These are phyloP conservation scores for Amaranthus cruentus DNA, from an alignment of 148 eudicot genomes.

Conservation along the genomic window DNA sequence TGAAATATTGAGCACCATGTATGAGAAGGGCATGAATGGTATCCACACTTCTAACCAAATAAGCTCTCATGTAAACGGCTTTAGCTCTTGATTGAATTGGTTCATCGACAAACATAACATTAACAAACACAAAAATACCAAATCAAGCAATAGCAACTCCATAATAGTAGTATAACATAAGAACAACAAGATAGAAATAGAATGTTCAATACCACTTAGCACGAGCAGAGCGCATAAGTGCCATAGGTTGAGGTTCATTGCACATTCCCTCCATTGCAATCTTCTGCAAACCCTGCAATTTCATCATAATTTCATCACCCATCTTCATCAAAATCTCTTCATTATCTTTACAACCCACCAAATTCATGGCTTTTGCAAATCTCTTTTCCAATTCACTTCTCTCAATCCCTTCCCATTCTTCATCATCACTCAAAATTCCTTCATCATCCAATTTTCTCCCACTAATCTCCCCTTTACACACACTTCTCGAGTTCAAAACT, in stretches of 20 bases:
- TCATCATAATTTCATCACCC: constrained; percentile 49
- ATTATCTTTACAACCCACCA: constrained; percentile 32
- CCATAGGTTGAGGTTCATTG: constrained; percentile 70
- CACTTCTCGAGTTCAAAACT: background rate
- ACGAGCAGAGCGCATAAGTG: constrained; percentile 54
- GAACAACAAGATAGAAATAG: constrained; percentile 7
- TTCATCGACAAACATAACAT: background rate
- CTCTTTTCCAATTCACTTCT: constrained; percentile 60
- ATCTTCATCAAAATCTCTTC: constrained; percentile 28
- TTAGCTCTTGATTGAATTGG: too few relatives aligned
- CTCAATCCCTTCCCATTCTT: constrained; percentile 80
- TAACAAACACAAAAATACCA: background rate
- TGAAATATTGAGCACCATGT: too few relatives aligned
- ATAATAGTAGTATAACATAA: background rate
- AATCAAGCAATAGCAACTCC: background rate
- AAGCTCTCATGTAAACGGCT: too few relatives aligned
- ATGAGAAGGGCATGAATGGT: too few relatives aligned
- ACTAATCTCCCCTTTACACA: constrained; percentile 21
- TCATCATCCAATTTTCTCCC: constrained; percentile 25
- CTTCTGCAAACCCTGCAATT: constrained; percentile 60
- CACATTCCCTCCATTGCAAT: constrained; percentile 75
- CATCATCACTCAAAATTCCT: constrained; percentile 34
- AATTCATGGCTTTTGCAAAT: constrained; percentile 51
- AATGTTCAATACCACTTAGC: constrained; percentile 58
- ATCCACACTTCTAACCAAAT: too few relatives aligned